Percentiles rank a stretch among this genome's conserved stretches.
Evolutionary conservation across 108 stramenopile species (phyloP).

Genomic region (Conticribra weissflogii): DNA sequence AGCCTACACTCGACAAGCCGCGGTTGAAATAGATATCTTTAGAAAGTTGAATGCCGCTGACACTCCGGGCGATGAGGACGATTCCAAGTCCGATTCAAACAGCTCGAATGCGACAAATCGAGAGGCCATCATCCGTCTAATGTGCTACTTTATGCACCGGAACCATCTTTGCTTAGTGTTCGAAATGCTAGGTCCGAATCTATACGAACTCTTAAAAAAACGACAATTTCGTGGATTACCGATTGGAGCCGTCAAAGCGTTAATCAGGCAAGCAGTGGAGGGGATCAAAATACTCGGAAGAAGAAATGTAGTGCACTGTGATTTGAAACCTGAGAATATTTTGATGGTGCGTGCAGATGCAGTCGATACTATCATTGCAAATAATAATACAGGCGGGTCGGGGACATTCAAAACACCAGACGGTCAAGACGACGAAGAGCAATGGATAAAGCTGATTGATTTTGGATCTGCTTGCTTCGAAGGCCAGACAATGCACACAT

Average conservation of each 20-base stretch:
- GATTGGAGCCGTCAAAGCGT: conserved; percentile 67
- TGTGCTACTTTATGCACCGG: conserved; percentile 88
- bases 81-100: conserved; percentile 1
- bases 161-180: conserved; percentile 95
- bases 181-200: conserved; percentile 89
- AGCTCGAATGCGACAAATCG: conserved; percentile 18
- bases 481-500: conserved; percentile 87
- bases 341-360: conserved; percentile 74
- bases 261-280: conserved; percentile 76
- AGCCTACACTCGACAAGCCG: conserved; percentile 92
- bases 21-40: conserved; percentile 93
- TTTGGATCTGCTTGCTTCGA: conserved; percentile 97
- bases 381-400: conserved; percentile 27
- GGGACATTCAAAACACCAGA: neutral
- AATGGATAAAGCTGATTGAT: conserved; percentile 93
- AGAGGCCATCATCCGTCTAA: conserved; percentile 82
- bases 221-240: conserved; percentile 95
- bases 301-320: conserved; percentile 93
- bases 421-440: conserved; percentile 39
- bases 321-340: conserved; percentile 99
- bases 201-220: conserved; percentile 93
- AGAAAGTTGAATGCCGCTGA: conserved; percentile 49
- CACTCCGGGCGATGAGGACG: conserved; percentile 22
- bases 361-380: conserved; percentile 42
- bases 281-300: conserved; percentile 70